Conservation (phyloP, 2,329 filamentous ascomycete genomes). For the Setomelanomma holmii region DNA sequence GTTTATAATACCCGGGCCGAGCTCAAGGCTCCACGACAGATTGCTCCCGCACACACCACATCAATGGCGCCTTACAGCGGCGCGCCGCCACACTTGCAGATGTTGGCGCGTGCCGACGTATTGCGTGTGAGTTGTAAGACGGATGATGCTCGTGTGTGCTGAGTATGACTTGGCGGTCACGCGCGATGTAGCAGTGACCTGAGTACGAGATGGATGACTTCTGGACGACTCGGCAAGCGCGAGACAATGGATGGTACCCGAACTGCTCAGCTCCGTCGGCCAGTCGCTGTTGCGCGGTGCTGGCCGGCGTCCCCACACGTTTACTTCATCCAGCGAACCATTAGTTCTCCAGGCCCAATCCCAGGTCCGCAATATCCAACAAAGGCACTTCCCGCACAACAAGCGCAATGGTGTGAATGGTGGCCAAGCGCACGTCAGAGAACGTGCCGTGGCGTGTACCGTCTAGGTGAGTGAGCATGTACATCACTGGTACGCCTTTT, state of each 20-base stretch:
- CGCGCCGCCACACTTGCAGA: neutral
- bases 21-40: constrained; percentile 12
- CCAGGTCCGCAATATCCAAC: constrained; percentile 5
- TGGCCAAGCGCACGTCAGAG: neutral
- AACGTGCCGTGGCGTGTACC: neutral
- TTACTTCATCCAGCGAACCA: neutral
- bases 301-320: neutral
- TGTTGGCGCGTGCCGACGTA: neutral
- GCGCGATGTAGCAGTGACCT: neutral
- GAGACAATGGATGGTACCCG: constrained; percentile 10
- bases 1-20: constrained; percentile 33
- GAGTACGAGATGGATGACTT: too few relatives aligned
- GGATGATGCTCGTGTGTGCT: neutral
- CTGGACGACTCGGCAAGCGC: constrained; percentile 7
- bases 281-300: constrained; percentile 2
- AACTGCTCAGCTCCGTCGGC: constrained; percentile 5
- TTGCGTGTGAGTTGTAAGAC: too few relatives aligned
- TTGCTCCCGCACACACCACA: constrained; percentile 20
- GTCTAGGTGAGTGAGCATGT: neutral
- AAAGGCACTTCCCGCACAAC: constrained; percentile 6
- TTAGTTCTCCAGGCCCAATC: neutral
- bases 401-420: neutral
- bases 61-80: neutral
- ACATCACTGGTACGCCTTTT: neutral
- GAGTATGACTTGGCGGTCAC: too few relatives aligned